Evolutionary conservation across 495 filamentous ascomycete species (phyloP), one percentile per base, ranked within the genome.

Genomic region (Hypoxylon subgilvum): DNA sequence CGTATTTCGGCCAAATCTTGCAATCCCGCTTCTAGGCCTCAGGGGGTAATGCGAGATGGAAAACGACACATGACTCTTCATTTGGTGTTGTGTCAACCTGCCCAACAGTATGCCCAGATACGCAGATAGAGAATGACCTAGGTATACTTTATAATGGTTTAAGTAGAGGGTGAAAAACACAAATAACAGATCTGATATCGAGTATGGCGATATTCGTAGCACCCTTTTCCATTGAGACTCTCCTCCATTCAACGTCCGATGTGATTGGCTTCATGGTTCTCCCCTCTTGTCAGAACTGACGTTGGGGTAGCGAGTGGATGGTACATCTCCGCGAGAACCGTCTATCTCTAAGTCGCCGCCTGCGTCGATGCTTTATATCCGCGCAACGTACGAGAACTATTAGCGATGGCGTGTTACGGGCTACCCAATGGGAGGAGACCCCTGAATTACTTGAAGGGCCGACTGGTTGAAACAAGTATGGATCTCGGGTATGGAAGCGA

Each of bases 351-450:
- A 39, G 38, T 58, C 49, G 50, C 54, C 54, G 57, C 57, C 35
- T 32, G 45, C 50, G 34, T 45, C 21, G 44, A 28, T 43, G 6
- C 16, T 58, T 54, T 64, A 58, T 55, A 54, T 39, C 44, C 61
- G 61, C 31, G 32, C 21, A 54, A 58, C 61, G 35, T 64, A 64
- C 61, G 61, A 58, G 48, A 34, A 63, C 25, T 42, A 39, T 44
- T 23, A 54, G n/a, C 46, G 48, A 58, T 64, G 61, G 41, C 61
- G 49, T 64, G 61, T 34, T 64, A 22, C 27, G 10, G 32, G 45
- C 19, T 45, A 50, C 8, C 54, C 54, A 59, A 58, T 58, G 13
- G 25, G 47, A 36, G 47, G 22, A 23, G 52, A 36, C 32, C 35
- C 19, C 19, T 51, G 32, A 30, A 16, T 45, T 46, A 14, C 25